These are phyloP conservation scores for Paecilomyces formosus DNA, from an alignment of 2,329 filamentous ascomycete genomes.

Conservation along the genomic window DNA sequence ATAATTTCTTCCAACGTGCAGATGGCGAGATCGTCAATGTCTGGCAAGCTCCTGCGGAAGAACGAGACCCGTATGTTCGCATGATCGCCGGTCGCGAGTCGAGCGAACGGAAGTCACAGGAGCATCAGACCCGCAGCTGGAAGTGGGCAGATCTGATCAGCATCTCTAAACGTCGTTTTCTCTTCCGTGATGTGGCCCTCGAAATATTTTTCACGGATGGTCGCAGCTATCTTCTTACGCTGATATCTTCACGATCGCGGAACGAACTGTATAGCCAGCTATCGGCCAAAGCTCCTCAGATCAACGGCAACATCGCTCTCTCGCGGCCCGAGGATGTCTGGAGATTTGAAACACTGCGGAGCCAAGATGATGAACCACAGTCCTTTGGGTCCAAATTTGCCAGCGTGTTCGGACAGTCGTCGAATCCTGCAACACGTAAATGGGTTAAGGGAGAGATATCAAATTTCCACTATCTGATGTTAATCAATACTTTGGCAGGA, in stretches of 20 bases:
- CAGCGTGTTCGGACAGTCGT: conserved; percentile 79
- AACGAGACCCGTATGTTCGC: conserved; percentile 89
- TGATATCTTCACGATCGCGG: conserved; percentile 63
- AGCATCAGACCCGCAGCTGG: conserved; percentile 85
- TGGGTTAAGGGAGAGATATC: conserved; percentile 95
- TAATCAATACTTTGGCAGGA: conserved; percentile 95
- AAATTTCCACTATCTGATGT: conserved; percentile 98
- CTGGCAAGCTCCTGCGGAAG: conserved; percentile 84
- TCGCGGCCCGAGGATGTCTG: conserved; percentile 81
- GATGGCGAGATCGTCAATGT: conserved; percentile 97
- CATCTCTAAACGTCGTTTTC: conserved; percentile 87
- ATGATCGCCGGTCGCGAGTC: conserved; percentile 78
- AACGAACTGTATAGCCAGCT: conserved; percentile 78
- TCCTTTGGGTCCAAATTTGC: conserved; percentile 81
- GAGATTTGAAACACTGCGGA: conserved; percentile 79
- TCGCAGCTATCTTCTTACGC: conserved; percentile 85
- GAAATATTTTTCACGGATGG: conserved; percentile 97
- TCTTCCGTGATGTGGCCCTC: conserved; percentile 93
- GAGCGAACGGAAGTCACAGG: conserved; percentile 49
- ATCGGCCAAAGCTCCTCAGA: conserved; percentile 70
- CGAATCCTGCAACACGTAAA: conserved; percentile 75
- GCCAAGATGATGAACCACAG: conserved; percentile 55
- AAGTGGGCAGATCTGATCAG: conserved; percentile 91
- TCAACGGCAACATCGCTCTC: conserved; percentile 59
- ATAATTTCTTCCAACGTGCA: conserved; percentile 89